Evolutionary conservation across 768 basidiomycete species (phyloP), one percentile per base, ranked within the genome.

Genomic region (Lentinula aciculospora): DNA sequence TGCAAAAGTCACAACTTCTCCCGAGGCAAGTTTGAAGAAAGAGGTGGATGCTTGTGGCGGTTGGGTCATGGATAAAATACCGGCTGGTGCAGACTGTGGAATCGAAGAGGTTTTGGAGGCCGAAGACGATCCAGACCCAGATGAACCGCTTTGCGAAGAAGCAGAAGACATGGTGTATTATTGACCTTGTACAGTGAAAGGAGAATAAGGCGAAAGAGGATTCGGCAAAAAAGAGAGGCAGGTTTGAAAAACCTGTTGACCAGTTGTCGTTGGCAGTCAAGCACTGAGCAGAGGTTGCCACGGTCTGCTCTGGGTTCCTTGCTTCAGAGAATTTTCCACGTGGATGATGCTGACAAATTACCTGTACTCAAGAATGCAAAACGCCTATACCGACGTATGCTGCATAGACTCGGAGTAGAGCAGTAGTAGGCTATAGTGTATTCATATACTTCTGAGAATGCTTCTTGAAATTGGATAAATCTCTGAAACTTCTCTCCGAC

Each of bases 1-100:
- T 10, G 80, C 94, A 69, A 97, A 92, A 21, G 93, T 96, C 67
- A 97, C 83, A 59, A 76, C 73, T 62, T 91, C 80, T 50, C 75
- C 76, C 1, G 75, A 73, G 0, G 92, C 89, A 67, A 97, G 89
- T 80, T 94, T 94, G 78, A 84, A 96, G 76, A 84, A 96, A 23
- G 92, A 90, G 2, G 88, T 86, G 32, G 84, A 81, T 8, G 89
- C 88, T 62, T 85, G 81, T 0, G 91, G 89, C 0, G 94, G 94
- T 67, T 90, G 81, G 42, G 90, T 91, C 67, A 92, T 81, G 59
- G 81, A 79, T 53, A 91, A 68, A n/a, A 80, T 76, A 21, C 90
- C 88, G 2, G 82, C 83, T 7, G 87, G 76, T 0, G 79, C 79
- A 6, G 81, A 71, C 58, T 69, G 64, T 0, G 84, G 81, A 58